A percentile compares a stretch with the other conserved stretches of the same genome.
Conservation (phyloP, 1,284 basidiomycete species). For the Ceratobasidium sp. region DNA sequence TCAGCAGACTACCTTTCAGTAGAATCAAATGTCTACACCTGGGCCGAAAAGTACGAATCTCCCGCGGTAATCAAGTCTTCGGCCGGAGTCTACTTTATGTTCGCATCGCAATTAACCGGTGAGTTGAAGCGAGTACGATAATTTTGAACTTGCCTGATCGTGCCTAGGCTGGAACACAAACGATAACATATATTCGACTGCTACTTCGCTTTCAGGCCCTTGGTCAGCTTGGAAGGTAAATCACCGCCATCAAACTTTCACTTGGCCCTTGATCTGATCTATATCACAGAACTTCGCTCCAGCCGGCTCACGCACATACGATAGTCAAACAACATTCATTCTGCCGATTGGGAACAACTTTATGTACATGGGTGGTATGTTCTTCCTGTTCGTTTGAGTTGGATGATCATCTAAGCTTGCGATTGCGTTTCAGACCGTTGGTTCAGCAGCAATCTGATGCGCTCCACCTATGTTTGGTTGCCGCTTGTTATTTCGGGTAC, state of each 20-base stretch:
- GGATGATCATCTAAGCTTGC: too few relatives aligned
- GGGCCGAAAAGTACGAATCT: conserved; percentile 37
- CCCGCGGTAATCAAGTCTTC: conserved; percentile 41
- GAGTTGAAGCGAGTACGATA: background rate
- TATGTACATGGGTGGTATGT: conserved; percentile 42
- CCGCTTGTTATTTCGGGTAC: conserved; percentile 40
- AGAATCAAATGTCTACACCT: conserved; percentile 38
- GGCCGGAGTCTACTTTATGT: conserved; percentile 40
- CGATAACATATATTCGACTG: conserved; percentile 40
- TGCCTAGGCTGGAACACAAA: conserved; percentile 39
- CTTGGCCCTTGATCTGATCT: too few relatives aligned
- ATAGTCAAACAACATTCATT: conserved; percentile 40
- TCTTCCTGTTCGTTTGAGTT: too few relatives aligned
- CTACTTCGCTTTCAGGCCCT: conserved; percentile 38
- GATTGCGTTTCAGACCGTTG: conserved; percentile 38
- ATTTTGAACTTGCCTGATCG: background rate
- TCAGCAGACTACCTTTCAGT: conserved; percentile 39
- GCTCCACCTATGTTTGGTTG: conserved; percentile 39
- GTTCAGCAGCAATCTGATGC: conserved; percentile 41
- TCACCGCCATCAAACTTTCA: too few relatives aligned
- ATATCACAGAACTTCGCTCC: conserved; percentile 39
- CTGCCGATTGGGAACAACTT: conserved; percentile 41
- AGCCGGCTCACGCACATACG: conserved; percentile 38
- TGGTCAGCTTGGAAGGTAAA: conserved; percentile 42
- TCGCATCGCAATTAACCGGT: conserved; percentile 41